A percentile compares a stretch with the other conserved stretches of the same genome.
Evolutionary conservation across 2,329 filamentous ascomycete genomes (phyloP).

Genomic region (Tolypocladium album): DNA sequence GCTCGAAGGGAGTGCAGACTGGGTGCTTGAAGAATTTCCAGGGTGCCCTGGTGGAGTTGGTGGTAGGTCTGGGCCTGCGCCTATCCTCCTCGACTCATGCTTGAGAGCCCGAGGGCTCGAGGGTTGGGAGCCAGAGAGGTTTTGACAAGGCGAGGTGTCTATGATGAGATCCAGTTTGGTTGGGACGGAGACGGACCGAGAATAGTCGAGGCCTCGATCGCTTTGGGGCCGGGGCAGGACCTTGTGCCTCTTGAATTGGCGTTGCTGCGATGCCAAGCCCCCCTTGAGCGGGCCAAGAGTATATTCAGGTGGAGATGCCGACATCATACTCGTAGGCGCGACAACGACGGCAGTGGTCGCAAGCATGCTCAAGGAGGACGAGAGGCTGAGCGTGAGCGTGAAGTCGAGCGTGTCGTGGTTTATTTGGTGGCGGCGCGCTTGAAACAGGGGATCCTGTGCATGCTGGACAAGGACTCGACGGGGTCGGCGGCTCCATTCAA

Average conservation of each 20-base stretch:
- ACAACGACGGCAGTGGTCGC: slow-evolving; percentile 9
- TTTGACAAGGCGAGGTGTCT: slow-evolving; percentile 15
- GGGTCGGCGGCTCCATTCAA: slow-evolving; percentile 8
- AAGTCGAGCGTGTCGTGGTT: background rate
- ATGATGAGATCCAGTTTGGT: slow-evolving; percentile 13
- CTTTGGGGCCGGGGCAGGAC: slow-evolving; percentile 25
- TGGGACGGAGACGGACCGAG: slow-evolving; percentile 11
- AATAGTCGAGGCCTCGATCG: slow-evolving; percentile 13
- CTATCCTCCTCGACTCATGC: slow-evolving; percentile 30
- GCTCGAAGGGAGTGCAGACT: slow-evolving; percentile 31
- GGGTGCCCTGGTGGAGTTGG: slow-evolving; percentile 55
- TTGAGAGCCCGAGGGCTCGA: slow-evolving; percentile 28
- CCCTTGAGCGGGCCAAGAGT: slow-evolving; percentile 14
- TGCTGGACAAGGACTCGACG: slow-evolving; percentile 6
- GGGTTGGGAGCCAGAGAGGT: slow-evolving; percentile 18
- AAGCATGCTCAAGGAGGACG: slow-evolving; percentile 12
- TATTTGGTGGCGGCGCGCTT: slow-evolving; percentile 9
- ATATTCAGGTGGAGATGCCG: slow-evolving; percentile 17
- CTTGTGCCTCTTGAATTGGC: slow-evolving; percentile 37
- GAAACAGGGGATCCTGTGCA: slow-evolving; percentile 9
- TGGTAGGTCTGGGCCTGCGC: slow-evolving; percentile 39
- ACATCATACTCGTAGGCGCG: slow-evolving; percentile 23
- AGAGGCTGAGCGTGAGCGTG: slow-evolving; percentile 1
- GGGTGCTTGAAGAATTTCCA: slow-evolving; percentile 42
- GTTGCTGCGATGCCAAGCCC: slow-evolving; percentile 15